Evolutionary conservation across 306 rosid species (phyloP).

Genomic region (Psophocarpus tetragonolobus): DNA sequence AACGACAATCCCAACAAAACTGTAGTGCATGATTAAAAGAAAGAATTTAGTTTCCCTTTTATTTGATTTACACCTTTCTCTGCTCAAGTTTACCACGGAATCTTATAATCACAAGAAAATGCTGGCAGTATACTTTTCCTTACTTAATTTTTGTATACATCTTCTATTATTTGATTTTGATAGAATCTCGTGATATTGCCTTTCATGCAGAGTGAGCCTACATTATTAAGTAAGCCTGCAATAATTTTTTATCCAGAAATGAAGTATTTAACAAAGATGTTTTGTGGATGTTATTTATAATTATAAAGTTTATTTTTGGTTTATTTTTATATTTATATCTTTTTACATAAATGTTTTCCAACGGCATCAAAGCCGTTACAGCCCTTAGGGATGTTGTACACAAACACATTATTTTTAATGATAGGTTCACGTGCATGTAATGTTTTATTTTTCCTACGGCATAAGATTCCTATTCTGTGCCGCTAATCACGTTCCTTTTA

Average conservation of each 20-base stretch:
- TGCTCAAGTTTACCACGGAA: constrained; percentile 2
- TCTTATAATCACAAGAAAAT: not conserved
- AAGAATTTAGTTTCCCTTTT: not conserved
- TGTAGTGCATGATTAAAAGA: not conserved
- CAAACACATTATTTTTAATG: not conserved
- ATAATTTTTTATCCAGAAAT: not conserved
- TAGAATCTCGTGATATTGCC: not conserved
- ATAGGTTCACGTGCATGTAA: not conserved
- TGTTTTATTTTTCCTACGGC: not conserved
- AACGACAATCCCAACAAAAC: not conserved
- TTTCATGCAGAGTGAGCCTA: not conserved
- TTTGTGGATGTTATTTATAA: not conserved
- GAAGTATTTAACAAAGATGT: not conserved
- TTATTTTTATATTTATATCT: not conserved
- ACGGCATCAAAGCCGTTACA: not conserved
- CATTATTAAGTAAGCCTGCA: not conserved
- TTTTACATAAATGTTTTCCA: not conserved
- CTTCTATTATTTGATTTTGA: not conserved
- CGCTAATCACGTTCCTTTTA: constrained; percentile 30
- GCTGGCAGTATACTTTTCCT: not conserved
- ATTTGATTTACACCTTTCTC: not conserved
- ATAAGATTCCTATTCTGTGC: constrained; percentile 3
- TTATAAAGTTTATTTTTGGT: not conserved
- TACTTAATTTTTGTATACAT: not conserved
- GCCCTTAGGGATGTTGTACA: not conserved